Conservation (phyloP, 495 filamentous ascomycete genomes). For the Sabuloglossum arenarium region DNA sequence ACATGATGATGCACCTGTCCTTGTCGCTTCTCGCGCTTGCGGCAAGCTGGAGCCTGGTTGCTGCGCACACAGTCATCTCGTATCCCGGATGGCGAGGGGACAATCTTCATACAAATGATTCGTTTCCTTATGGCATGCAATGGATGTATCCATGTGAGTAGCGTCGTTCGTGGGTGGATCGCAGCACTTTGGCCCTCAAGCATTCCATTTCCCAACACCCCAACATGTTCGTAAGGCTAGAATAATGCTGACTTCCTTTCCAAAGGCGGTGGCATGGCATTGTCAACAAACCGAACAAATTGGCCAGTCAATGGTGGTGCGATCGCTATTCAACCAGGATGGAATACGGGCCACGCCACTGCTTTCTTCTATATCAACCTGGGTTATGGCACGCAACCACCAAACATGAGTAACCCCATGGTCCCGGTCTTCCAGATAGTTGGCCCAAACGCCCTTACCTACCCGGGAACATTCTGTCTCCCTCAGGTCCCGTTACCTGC, state of each 20-base stretch:
- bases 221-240: slow-evolving; percentile 2
- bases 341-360: slow-evolving; percentile 78
- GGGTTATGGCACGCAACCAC: slow-evolving; percentile 60
- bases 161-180: neutral
- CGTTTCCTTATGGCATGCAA: slow-evolving; percentile 85
- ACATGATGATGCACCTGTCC: slow-evolving; percentile 18
- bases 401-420: slow-evolving; percentile 82
- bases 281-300: slow-evolving; percentile 64
- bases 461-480: slow-evolving; percentile 72
- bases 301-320: slow-evolving; percentile 84
- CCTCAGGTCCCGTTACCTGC: slow-evolving; percentile 75
- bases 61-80: slow-evolving; percentile 72
- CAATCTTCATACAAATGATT: slow-evolving; percentile 63
- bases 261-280: slow-evolving; percentile 65
- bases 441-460: slow-evolving; percentile 62
- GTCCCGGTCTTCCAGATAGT: slow-evolving; percentile 65
- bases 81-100: slow-evolving; percentile 93
- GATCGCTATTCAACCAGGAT: slow-evolving; percentile 73
- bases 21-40: slow-evolving; percentile 25
- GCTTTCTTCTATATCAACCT: slow-evolving; percentile 90
- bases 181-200: neutral
- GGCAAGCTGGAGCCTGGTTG: slow-evolving; percentile 20
- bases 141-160: slow-evolving; percentile 94
- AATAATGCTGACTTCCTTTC: neutral
- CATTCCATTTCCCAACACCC: neutral